These are phyloP conservation scores for Exobasidium rhododendri DNA, from an alignment of 1,284 basidiomycete species.

Conservation along the genomic window DNA sequence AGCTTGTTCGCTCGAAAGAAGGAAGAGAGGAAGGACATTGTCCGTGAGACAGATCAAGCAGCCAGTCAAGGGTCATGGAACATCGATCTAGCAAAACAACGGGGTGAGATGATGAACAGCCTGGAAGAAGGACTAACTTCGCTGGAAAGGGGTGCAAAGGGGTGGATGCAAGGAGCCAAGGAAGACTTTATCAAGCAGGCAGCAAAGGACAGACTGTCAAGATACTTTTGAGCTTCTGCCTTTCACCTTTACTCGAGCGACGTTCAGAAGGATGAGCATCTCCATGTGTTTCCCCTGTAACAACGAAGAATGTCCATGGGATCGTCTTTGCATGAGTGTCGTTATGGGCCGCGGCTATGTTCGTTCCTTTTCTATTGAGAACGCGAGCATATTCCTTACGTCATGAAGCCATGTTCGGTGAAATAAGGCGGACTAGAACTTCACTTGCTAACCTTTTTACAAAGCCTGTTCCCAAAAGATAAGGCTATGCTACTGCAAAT, in stretches of 20 bases:
- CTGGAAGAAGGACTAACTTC: conserved; percentile 14
- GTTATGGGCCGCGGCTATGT: too few relatives aligned
- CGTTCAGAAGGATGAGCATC: too few relatives aligned
- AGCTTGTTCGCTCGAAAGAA: background rate
- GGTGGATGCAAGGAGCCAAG: conserved; percentile 14
- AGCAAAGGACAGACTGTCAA: conserved; percentile 16
- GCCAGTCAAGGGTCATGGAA: conserved; percentile 1
- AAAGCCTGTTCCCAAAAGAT: too few relatives aligned
- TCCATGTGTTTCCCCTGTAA: too few relatives aligned
- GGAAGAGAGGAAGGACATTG: background rate
- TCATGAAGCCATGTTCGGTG: too few relatives aligned
- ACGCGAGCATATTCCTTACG: too few relatives aligned
- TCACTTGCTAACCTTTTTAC: too few relatives aligned
- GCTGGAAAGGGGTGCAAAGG: conserved; percentile 13
- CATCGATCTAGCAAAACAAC: conserved; percentile 13
- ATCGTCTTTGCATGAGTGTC: too few relatives aligned
- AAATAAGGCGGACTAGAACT: too few relatives aligned
- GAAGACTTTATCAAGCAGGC: conserved; percentile 14
- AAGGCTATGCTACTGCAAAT: too few relatives aligned
- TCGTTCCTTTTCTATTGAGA: too few relatives aligned
- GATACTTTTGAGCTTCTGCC: conserved; percentile 12
- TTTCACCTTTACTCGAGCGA: background rate
- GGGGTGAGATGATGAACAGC: conserved; percentile 15
- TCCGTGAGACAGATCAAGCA: conserved; percentile 3
- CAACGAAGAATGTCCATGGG: too few relatives aligned